Base-by-base conservation (phyloP, 768 basidiomycete genomes). In the Phlebiopsis gigantea region DNA sequence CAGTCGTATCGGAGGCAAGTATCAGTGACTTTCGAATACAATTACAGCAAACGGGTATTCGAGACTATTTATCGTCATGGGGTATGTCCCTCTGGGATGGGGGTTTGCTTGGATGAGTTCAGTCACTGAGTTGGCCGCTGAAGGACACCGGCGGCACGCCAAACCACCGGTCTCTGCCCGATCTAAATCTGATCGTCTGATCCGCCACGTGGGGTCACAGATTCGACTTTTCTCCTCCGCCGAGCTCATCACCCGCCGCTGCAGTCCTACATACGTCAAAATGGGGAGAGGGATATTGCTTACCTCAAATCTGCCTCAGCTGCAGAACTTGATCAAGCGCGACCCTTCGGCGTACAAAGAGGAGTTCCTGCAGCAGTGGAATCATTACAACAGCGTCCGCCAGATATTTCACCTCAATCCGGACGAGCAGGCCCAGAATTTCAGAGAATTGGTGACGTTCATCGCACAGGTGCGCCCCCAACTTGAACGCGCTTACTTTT, bases 321-420 rank as follows among this genome's bases (percentile, higher is more conserved):
- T 99, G 7, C 96, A 98, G 70, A 98, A 98, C 69, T 79, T 98
- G 53, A 94, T 99, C 70, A 99, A 99, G 69, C 82, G 97, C 44
- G 93, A 97, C 69, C 90, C 96, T 2, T 71, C 75, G 8, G 86
- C 83, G 0, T 98, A 99, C 76, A 88, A 83, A 68, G 96, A 98
- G 59, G 97, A 99, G 64, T 99, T 98, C 63, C 68, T 94, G 15
- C 93, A 93, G 61, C 96, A 99, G 78, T 97, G 93, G 88, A 91
- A 90, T 58, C 92, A 96, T 70, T 98, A 95, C 73, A 83, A 89
- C 63, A 89, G 85, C 61, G 85, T 89, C 55, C 83, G 90, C 30
- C 83, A 92, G 65, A 89, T 99, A 60, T 93, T 94, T 65, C 79
- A 80, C 63, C 76, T 87, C 58, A 85, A 84, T 66, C 91, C 94